Percentiles rank a stretch among this genome's conserved stretches.
These are phyloP conservation scores for Cystoderma amianthinum DNA, from an alignment of 768 basidiomycete species.

Conservation along the genomic window DNA sequence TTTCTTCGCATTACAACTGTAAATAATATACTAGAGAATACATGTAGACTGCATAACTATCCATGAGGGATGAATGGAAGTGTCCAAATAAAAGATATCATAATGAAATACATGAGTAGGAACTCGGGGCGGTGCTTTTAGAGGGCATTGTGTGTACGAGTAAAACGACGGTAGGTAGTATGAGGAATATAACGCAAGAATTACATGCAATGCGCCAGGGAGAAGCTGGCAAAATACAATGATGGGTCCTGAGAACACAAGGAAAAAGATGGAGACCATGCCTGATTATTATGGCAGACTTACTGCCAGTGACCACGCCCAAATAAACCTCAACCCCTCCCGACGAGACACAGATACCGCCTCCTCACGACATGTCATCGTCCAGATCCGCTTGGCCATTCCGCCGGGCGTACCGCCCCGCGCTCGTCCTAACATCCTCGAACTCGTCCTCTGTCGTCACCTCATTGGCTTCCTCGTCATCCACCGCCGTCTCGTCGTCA, in stretches of 20 bases:
- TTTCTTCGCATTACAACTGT: not conserved
- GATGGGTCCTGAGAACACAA: not conserved
- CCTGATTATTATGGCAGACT: slow-evolving; percentile 1
- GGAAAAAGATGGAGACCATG: not conserved
- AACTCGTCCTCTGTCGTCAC: slow-evolving; percentile 72
- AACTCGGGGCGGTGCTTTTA: not conserved
- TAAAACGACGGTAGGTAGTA: slow-evolving; percentile 3
- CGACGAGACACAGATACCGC: not conserved
- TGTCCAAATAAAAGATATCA: not conserved
- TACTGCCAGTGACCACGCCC: not conserved
- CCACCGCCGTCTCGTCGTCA: slow-evolving; percentile 47
- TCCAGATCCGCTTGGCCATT: slow-evolving; percentile 41
- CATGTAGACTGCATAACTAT: not conserved
- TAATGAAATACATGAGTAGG: not conserved
- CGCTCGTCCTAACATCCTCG: slow-evolving; percentile 55
- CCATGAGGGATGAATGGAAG: not conserved
- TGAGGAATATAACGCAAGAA: not conserved
- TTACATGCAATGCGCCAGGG: not conserved
- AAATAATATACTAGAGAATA: not conserved
- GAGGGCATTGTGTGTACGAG: slow-evolving; percentile 2
- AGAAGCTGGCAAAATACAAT: not conserved
- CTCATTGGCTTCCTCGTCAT: slow-evolving; percentile 41
- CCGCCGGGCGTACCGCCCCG: slow-evolving; percentile 63
- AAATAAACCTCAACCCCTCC: not conserved
- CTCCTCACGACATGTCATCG: slow-evolving; percentile 26